phyloP scores from a whole-genome alignment of 2,329 filamentous ascomycete species.

The Fusarium domesticum region DNA sequence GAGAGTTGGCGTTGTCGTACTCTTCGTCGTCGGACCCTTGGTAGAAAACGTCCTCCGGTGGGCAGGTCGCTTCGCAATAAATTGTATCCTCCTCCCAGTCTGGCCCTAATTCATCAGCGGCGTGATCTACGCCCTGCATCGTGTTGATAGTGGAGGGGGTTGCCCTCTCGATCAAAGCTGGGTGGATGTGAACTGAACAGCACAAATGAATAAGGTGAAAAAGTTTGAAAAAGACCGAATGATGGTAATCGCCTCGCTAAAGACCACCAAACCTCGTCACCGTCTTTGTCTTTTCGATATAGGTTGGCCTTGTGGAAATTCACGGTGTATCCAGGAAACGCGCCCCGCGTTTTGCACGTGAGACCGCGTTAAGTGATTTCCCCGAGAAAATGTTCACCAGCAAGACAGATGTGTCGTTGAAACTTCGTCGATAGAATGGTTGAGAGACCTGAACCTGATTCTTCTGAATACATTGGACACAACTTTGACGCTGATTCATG shows the following conservation, averaged over 20 bases:
- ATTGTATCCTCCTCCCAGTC: slow-evolving; percentile 36
- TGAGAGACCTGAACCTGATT: neutral
- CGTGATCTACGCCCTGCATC: slow-evolving; percentile 15
- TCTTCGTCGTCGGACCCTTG: slow-evolving; percentile 57
- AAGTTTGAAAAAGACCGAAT: slow-evolving; percentile 1
- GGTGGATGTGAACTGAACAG: slow-evolving; percentile 1
- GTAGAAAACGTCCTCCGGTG: slow-evolving; percentile 48
- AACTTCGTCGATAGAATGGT: too few relatives aligned
- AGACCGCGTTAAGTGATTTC: slow-evolving; percentile 33
- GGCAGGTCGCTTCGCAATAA: slow-evolving; percentile 45
- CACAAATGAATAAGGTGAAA: slow-evolving; percentile 1
- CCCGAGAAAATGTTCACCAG: neutral
- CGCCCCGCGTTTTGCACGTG: slow-evolving; percentile 37
- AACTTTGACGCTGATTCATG: neutral
- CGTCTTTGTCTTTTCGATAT: slow-evolving; percentile 5
- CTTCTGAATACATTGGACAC: neutral
- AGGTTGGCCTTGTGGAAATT: slow-evolving; percentile 15
- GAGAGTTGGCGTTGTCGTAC: slow-evolving; percentile 44
- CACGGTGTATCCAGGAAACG: slow-evolving; percentile 24
- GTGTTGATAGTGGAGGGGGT: slow-evolving; percentile 12
- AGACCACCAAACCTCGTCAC: slow-evolving; percentile 6
- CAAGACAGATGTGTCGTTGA: neutral
- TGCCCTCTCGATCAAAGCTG: slow-evolving; percentile 7
- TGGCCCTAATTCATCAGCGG: slow-evolving; percentile 11
- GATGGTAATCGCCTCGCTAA: neutral